phyloP scores from a whole-genome alignment of 495 filamentous ascomycete species.

The Aspergillus cristatus region DNA sequence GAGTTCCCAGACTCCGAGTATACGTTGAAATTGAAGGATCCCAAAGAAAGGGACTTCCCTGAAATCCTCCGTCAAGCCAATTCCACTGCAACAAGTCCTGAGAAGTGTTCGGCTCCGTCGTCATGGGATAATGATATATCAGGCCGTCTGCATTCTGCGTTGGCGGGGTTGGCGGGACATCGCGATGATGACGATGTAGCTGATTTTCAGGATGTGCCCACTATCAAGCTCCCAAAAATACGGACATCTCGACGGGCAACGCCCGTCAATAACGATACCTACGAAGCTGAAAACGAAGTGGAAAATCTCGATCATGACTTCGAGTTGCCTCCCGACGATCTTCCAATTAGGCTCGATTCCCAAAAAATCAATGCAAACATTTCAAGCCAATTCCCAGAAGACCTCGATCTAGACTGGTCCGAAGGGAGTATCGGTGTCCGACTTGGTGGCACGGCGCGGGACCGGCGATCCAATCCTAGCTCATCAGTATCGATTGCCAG shows the following conservation, averaged over 20 bases:
- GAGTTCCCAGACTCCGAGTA: conserved; percentile 60
- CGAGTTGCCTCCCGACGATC: conserved; percentile 55
- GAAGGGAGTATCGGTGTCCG: conserved; percentile 86
- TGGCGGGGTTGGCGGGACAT: conserved; percentile 44
- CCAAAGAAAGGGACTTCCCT: conserved; percentile 52
- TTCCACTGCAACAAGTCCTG: conserved; percentile 31
- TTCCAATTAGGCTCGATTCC: conserved; percentile 49
- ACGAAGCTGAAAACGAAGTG: conserved; percentile 27
- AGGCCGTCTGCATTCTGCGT: conserved; percentile 16
- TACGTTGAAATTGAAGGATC: conserved; percentile 53
- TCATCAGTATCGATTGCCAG: conserved; percentile 84
- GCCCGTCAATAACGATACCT: background rate
- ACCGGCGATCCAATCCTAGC: conserved; percentile 66
- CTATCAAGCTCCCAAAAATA: conserved; percentile 59
- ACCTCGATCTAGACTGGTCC: conserved; percentile 76
- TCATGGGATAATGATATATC: conserved; percentile 21
- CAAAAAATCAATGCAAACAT: conserved; percentile 49
- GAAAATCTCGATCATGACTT: conserved; percentile 75
- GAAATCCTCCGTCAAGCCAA: conserved; percentile 58
- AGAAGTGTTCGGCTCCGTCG: conserved; percentile 26
- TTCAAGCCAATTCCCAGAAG: conserved; percentile 54
- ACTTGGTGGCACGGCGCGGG: conserved; percentile 73
- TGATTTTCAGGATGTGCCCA: conserved; percentile 55
- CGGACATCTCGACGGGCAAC: conserved; percentile 42
- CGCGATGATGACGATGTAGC: conserved; percentile 53